Evolutionary conservation across 306 rosid species (phyloP).

Genomic region (Lathyrus aphaca): DNA sequence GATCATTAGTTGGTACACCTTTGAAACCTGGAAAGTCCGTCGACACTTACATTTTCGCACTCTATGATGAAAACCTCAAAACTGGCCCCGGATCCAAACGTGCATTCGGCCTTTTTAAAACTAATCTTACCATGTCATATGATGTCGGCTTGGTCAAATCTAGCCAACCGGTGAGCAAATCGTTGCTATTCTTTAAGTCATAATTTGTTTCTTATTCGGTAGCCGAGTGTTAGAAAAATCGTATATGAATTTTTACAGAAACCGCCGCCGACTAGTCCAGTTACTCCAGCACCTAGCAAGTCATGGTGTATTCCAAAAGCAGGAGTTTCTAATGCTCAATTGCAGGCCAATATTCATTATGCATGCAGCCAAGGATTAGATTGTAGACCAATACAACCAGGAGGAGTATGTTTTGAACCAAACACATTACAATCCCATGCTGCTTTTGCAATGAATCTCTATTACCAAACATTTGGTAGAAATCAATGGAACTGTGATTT

Average conservation of each 20-base stretch:
- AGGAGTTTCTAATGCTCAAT: conserved; percentile 59
- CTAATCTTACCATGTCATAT: conserved; percentile 65
- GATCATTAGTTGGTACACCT: conserved; percentile 88
- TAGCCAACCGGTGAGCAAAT: conserved; percentile 57
- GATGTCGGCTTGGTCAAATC: conserved; percentile 77
- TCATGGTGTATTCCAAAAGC: conserved; percentile 87
- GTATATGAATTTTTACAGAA: background rate
- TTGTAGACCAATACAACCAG: conserved; percentile 77
- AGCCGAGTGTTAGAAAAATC: too few relatives aligned
- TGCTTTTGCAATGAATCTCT: conserved; percentile 90
- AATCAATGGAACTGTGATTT: conserved; percentile 82
- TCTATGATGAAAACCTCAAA: conserved; percentile 80
- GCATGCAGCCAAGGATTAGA: conserved; percentile 80
- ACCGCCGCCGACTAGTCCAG: background rate
- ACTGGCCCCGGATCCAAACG: conserved; percentile 77
- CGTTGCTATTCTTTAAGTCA: background rate
- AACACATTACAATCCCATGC: conserved; percentile 77
- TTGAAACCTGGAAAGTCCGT: conserved; percentile 88
- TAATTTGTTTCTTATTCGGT: background rate
- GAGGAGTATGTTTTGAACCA: conserved; percentile 88
- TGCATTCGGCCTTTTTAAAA: conserved; percentile 72
- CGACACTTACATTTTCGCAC: conserved; percentile 76
- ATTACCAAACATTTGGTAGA: conserved; percentile 62
- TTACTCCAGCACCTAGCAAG: conserved; percentile 1
- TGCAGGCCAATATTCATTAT: conserved; percentile 77